Evolutionary conservation across 805 yeast genomes (phyloP).

Genomic region (Candida koratica): DNA sequence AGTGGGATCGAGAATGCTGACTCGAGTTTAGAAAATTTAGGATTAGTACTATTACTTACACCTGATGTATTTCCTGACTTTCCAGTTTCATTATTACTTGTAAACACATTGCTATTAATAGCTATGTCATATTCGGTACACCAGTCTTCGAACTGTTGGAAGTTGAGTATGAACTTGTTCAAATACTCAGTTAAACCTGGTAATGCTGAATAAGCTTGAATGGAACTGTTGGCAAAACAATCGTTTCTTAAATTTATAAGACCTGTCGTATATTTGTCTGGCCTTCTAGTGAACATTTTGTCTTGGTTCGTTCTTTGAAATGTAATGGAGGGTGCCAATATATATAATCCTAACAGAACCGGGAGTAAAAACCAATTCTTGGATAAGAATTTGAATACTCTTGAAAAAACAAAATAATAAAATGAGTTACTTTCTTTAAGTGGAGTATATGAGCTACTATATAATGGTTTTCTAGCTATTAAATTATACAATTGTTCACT

Average conservation of each 20-base stretch:
- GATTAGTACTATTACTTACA: constrained; percentile 9
- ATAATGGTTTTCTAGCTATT: constrained; percentile 10
- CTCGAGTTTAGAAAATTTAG: constrained; percentile 20
- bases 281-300: constrained; percentile 48
- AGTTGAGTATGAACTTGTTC: constrained; percentile 35
- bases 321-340: constrained; percentile 11
- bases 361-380: constrained; percentile 3
- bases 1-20: constrained; percentile 41
- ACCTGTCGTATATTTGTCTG: constrained; percentile 78
- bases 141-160: constrained; percentile 21
- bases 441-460: neutral
- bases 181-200: constrained; percentile 59
- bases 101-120: constrained; percentile 5
- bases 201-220: constrained; percentile 72
- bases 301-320: neutral
- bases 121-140: constrained; percentile 19
- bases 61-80: constrained; percentile 4
- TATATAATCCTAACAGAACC: constrained; percentile 10
- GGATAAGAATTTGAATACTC: constrained; percentile 1
- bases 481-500: constrained; percentile 10
- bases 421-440: neutral
- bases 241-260: constrained; percentile 78
- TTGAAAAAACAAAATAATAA: neutral
- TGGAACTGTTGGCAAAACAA: constrained; percentile 86
- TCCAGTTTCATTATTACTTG: constrained; percentile 7